Conservation (phyloP, 1,284 basidiomycete genomes). For the Trametes hirsuta region DNA sequence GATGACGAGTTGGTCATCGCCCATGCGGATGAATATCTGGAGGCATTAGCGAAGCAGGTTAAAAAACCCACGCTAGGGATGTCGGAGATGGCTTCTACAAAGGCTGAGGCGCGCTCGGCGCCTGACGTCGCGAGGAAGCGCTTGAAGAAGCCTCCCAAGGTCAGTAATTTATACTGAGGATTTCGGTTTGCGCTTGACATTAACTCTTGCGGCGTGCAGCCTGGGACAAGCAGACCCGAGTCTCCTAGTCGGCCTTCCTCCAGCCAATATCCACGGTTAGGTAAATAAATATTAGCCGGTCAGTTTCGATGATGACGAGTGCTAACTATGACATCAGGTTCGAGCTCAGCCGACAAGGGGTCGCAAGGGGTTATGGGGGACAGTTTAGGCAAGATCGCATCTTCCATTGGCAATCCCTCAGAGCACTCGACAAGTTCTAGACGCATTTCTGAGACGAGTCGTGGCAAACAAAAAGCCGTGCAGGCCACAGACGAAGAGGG, state of each 20-base stretch:
- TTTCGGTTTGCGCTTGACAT: not conserved
- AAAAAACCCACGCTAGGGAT: not conserved
- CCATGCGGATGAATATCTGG: not conserved
- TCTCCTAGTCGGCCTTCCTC: too few species aligned
- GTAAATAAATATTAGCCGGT: too few species aligned
- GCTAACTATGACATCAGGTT: too few species aligned
- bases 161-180: not conserved
- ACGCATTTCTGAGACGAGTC: not conserved
- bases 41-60: not conserved
- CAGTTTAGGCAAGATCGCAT: too few species aligned
- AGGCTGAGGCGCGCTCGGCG: not conserved
- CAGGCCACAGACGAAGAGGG: not conserved
- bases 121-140: slow-evolving; percentile 4
- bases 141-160: slow-evolving; percentile 2
- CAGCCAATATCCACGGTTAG: too few species aligned
- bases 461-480: not conserved
- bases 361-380: too few species aligned
- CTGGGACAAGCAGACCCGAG: not conserved
- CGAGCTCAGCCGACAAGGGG: too few species aligned
- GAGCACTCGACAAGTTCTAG: not conserved
- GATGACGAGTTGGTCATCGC: not conserved
- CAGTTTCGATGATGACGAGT: too few species aligned
- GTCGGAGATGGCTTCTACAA: not conserved
- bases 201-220: not conserved
- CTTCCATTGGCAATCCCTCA: too few species aligned